A percentile compares a stretch with the other conserved stretches of the same genome.
These are phyloP conservation scores for Penicillium herquei DNA, from an alignment of 495 filamentous ascomycete species.

Conservation along the genomic window DNA sequence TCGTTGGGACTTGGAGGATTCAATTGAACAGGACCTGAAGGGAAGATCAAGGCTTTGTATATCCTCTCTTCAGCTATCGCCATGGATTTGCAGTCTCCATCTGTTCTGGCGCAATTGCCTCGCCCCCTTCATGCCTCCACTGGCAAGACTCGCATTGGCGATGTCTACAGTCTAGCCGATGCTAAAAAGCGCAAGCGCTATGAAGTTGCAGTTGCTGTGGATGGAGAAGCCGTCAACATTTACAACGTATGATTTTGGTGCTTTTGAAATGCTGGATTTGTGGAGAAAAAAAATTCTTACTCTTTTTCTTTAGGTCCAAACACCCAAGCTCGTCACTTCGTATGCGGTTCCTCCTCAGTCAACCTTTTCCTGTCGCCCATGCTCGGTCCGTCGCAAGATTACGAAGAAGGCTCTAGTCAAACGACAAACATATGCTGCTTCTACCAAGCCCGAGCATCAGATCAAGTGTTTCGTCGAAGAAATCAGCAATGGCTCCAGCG, in stretches of 20 bases:
- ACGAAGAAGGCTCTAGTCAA: constrained; percentile 50
- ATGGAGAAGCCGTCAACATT: constrained; percentile 88
- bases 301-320: constrained; percentile 59
- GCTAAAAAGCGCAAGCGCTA: constrained; percentile 80
- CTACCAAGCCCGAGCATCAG: constrained; percentile 41
- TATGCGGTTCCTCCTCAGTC: constrained; percentile 83
- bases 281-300: no score
- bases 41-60: constrained; percentile 13
- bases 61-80: constrained; percentile 9
- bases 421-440: constrained; percentile 68
- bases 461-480: constrained; percentile 56
- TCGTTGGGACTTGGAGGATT: constrained; percentile 26
- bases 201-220: constrained; percentile 81
- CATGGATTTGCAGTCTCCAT: constrained; percentile 48
- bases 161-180: constrained; percentile 69
- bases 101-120: constrained; percentile 64
- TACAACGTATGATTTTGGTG: constrained; percentile 70
- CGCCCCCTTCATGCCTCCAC: constrained; percentile 59
- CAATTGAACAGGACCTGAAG: constrained; percentile 19
- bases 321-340: constrained; percentile 75
- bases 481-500: constrained; percentile 35
- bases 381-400: constrained; percentile 65
- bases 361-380: constrained; percentile 72
- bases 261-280: background rate
- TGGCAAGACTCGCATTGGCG: constrained; percentile 60